Evolutionary conservation across 2,329 filamentous ascomycete genomes (phyloP).

Genomic region (Laburnicola sp.): DNA sequence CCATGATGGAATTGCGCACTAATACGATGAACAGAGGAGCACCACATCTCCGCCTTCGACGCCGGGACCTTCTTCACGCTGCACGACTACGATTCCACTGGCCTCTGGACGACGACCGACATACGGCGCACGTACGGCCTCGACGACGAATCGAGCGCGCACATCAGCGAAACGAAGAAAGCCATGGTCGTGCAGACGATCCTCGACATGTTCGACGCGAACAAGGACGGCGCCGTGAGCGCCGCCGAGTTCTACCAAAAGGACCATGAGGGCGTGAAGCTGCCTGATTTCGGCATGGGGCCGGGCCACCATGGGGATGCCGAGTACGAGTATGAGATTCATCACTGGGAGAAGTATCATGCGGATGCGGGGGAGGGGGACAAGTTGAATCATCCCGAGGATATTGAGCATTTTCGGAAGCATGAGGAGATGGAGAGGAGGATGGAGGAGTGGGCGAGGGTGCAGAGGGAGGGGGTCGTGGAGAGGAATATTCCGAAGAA

Average conservation of each 20-base stretch:
- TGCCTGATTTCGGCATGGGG: constrained; percentile 85
- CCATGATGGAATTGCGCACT: constrained; percentile 4
- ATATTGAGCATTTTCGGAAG: constrained; percentile 91
- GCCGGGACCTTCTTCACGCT: constrained; percentile 85
- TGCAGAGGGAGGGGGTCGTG: constrained; percentile 63
- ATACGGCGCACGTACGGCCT: constrained; percentile 89
- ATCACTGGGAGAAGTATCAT: constrained; percentile 91
- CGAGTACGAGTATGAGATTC: constrained; percentile 73
- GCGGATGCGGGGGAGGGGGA: constrained; percentile 82
- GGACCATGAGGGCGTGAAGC: constrained; percentile 56
- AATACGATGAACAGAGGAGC: constrained; percentile 68
- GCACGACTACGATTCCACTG: constrained; percentile 89
- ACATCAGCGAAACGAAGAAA: constrained; percentile 64
- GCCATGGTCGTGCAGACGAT: constrained; percentile 67
- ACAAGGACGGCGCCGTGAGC: constrained; percentile 68
- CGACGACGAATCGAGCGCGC: constrained; percentile 64
- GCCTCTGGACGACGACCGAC: constrained; percentile 77
- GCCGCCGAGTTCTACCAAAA: constrained; percentile 73
- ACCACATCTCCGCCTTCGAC: constrained; percentile 86
- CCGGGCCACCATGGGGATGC: constrained; percentile 96
- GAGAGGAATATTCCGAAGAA: constrained; percentile 88
- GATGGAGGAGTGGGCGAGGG: constrained; percentile 66
- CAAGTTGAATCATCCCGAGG: constrained; percentile 91
- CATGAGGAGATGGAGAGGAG: constrained; percentile 77
- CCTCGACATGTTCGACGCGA: constrained; percentile 70